Conservation (phyloP, 164 flowering plant genomes). For the Echeveria elegans region DNA sequence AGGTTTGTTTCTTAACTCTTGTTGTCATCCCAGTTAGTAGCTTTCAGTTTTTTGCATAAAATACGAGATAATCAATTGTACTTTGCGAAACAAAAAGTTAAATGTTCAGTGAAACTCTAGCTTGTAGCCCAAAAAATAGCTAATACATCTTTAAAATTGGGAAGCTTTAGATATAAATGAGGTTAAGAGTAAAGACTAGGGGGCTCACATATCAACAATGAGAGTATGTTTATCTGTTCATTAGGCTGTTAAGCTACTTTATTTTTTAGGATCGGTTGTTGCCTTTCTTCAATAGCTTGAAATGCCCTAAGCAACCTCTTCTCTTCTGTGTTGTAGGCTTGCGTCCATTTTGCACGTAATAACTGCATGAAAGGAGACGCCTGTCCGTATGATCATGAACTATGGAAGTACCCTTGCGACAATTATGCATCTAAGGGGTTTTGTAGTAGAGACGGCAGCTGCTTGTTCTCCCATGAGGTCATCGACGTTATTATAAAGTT, state of each 20-base stretch:
- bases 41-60: too few species aligned
- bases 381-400: conserved; percentile 83
- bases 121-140: background rate
- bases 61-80: too few species aligned
- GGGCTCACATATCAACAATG: background rate
- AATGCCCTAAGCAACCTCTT: background rate
- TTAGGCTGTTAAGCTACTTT: background rate
- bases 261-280: background rate
- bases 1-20: conserved; percentile 22
- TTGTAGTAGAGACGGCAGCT: conserved; percentile 61
- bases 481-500: background rate
- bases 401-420: conserved; percentile 75
- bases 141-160: background rate
- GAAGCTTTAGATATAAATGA: background rate
- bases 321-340: conserved; percentile 52
- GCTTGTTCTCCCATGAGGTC: conserved; percentile 88
- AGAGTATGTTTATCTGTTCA: background rate
- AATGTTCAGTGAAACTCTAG: background rate
- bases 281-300: background rate
- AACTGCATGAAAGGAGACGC: conserved; percentile 88
- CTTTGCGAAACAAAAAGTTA: background rate
- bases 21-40: too few species aligned
- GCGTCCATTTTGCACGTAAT: conserved; percentile 52
- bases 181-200: background rate
- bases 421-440: conserved; percentile 41